A percentile compares a stretch with the other conserved stretches of the same genome.
phyloP scores from a whole-genome alignment of 2,329 filamentous ascomycete species.

The Aspergillus candidus region DNA sequence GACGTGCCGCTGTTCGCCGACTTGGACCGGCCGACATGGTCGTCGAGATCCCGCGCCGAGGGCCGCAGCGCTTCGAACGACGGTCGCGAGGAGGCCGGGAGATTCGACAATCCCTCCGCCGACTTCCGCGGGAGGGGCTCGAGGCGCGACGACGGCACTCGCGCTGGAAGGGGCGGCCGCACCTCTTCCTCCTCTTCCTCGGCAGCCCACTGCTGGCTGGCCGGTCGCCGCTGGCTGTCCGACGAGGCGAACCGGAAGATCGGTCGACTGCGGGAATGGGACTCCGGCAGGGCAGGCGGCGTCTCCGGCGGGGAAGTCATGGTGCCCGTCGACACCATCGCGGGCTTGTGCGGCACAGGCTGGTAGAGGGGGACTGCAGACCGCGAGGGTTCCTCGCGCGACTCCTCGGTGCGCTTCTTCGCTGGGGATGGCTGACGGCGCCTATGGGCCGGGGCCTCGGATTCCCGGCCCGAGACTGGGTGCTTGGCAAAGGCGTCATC shows the following conservation, averaged over 20 bases:
- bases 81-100: constrained; percentile 55
- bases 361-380: constrained; percentile 33
- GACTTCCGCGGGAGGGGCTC: constrained; percentile 48
- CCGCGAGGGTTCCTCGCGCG: constrained; percentile 21
- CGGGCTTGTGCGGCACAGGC: constrained; percentile 44
- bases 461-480: constrained; percentile 25
- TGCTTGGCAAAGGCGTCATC: constrained; percentile 71
- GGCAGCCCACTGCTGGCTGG: constrained; percentile 44
- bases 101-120: constrained; percentile 47
- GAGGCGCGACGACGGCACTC: constrained; percentile 24
- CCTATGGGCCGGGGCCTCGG: constrained; percentile 20
- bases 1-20: constrained; percentile 57
- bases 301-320: constrained; percentile 60
- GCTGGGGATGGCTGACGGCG: constrained; percentile 20
- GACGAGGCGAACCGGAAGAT: constrained; percentile 51
- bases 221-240: constrained; percentile 40
- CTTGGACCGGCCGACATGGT: constrained; percentile 53
- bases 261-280: constrained; percentile 31
- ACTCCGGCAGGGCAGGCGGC: constrained; percentile 25
- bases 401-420: constrained; percentile 18
- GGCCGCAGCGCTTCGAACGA: constrained; percentile 68
- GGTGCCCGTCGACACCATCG: constrained; percentile 66
- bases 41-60: constrained; percentile 54
- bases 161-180: too few relatives aligned
- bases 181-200: constrained; percentile 18